phyloP scores from a whole-genome alignment of 257 asterid genomes.

The Solanum commersonii region DNA sequence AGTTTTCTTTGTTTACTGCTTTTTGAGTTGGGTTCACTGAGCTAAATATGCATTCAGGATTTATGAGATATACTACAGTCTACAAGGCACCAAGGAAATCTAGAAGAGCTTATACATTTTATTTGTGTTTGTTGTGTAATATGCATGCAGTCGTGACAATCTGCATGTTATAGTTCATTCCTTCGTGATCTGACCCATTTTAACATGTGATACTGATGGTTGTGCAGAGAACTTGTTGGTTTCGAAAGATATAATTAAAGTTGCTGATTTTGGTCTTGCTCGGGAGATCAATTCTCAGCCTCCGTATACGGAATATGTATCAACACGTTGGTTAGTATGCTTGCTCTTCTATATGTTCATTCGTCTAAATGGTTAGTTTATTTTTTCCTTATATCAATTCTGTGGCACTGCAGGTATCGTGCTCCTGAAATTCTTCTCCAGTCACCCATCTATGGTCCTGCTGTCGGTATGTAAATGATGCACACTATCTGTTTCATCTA shows the following conservation, averaged over 20 bases:
- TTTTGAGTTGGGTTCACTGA: background rate
- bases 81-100: background rate
- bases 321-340: conserved; percentile 87
- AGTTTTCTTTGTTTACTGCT: background rate
- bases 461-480: conserved; percentile 62
- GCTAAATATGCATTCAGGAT: background rate
- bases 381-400: background rate
- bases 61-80: background rate
- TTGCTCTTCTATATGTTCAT: background rate
- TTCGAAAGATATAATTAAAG: conserved; percentile 68
- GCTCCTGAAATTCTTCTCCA: conserved; percentile 98
- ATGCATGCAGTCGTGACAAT: background rate
- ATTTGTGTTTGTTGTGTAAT: background rate
- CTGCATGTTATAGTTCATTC: background rate
- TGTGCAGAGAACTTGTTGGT: conserved; percentile 79
- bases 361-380: background rate
- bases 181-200: background rate
- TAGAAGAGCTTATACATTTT: background rate
- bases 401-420: conserved; percentile 62
- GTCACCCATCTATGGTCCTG: conserved; percentile 70
- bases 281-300: conserved; percentile 88
- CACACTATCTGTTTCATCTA: background rate
- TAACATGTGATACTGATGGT: background rate
- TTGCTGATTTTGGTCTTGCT: conserved; percentile 97
- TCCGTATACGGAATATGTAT: conserved; percentile 92